Percentiles rank a stretch among this genome's conserved stretches.
Conservation (phyloP, 2,329 filamentous ascomycete genomes). For the Xylariaceae sp. region DNA sequence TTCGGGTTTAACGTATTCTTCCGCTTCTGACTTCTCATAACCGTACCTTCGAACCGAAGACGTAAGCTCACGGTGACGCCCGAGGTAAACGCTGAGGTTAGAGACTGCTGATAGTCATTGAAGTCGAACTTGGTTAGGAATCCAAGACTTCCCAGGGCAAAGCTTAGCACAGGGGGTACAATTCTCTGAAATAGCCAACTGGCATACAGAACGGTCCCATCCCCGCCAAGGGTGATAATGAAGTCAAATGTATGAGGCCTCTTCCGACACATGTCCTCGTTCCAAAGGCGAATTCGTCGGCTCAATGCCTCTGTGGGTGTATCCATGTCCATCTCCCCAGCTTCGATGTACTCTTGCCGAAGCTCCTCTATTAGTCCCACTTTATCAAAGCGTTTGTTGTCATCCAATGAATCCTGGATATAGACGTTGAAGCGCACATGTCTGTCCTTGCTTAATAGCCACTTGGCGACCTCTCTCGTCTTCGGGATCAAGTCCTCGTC, state of each 20-base stretch:
- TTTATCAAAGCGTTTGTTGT: slow-evolving; percentile 68
- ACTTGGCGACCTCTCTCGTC: slow-evolving; percentile 70
- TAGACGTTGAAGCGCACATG: slow-evolving; percentile 70
- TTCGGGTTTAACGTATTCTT: slow-evolving; percentile 30
- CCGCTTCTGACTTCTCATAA: slow-evolving; percentile 70
- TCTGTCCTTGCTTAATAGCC: slow-evolving; percentile 70
- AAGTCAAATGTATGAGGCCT: slow-evolving; percentile 90
- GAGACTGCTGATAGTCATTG: slow-evolving; percentile 61
- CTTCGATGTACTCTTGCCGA: slow-evolving; percentile 39
- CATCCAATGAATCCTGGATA: slow-evolving; percentile 69
- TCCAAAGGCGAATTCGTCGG: slow-evolving; percentile 73
- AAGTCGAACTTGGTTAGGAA: slow-evolving; percentile 98
- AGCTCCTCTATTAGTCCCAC: slow-evolving; percentile 61
- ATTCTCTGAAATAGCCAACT: slow-evolving; percentile 96
- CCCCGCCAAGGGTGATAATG: slow-evolving; percentile 83
- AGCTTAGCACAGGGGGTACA: slow-evolving; percentile 88
- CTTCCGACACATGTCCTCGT: slow-evolving; percentile 67
- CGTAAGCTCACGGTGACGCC: slow-evolving; percentile 86
- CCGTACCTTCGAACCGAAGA: slow-evolving; percentile 84
- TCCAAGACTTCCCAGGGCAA: slow-evolving; percentile 83
- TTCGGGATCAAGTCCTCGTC: slow-evolving; percentile 74
- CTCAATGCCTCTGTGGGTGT: slow-evolving; percentile 35
- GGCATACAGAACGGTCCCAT: slow-evolving; percentile 94
- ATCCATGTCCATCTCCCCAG: slow-evolving; percentile 32
- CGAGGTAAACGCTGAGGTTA: slow-evolving; percentile 68